Evolutionary conservation across 495 filamentous ascomycete genomes (phyloP), one percentile per base, ranked within the genome.

Genomic region (Cercophora scortea): DNA sequence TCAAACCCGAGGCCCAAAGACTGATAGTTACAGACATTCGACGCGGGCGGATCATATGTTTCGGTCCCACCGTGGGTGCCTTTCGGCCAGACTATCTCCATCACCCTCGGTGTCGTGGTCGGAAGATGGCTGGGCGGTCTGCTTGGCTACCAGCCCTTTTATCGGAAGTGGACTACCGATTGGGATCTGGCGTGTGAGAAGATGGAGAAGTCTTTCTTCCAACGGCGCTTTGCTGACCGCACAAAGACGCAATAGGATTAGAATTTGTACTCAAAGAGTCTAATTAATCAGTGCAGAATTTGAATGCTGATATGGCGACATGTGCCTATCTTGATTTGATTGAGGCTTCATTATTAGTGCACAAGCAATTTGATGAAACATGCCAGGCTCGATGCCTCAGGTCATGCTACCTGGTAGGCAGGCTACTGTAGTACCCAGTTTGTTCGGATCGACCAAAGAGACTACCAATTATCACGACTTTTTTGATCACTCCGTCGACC

Each of bases 71-170:
- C 52, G 9, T 79, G 71, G 71, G 51, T 78, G 8, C 77, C 77
- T 1, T 73, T 76, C 38, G 56, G 73, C 7, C 58, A 53, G 6
- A 59, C 53, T 6, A 35, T 74, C 11, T 65, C 67, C 32, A 66
- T 64, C 49, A 68, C 53, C 40, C 53, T 64, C 43, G 65, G 73
- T 3, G 68, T 79, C 13, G 53, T 77, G 16, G 41, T 79, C 25
- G 77, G 77, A 15, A 64, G 77, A 19, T 79, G 77, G 75, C 54
- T 79, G 40, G 76, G 74, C 18, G 71, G 64, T 1, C 42, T 77
- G n/a, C 56, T 80, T 1, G 77, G 77, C 8, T 80, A 80, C 56
- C 68, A 72, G 57, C 77, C 77, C 0, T 79, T 75, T 48, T 71
- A 70, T 54, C 54, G 54, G 12, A 62, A 78, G 55, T 79, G 73